Evolutionary conservation across 495 filamentous ascomycete species (phyloP), one percentile per base, ranked within the genome.

Genomic region (Trichodelitschia bisporula): DNA sequence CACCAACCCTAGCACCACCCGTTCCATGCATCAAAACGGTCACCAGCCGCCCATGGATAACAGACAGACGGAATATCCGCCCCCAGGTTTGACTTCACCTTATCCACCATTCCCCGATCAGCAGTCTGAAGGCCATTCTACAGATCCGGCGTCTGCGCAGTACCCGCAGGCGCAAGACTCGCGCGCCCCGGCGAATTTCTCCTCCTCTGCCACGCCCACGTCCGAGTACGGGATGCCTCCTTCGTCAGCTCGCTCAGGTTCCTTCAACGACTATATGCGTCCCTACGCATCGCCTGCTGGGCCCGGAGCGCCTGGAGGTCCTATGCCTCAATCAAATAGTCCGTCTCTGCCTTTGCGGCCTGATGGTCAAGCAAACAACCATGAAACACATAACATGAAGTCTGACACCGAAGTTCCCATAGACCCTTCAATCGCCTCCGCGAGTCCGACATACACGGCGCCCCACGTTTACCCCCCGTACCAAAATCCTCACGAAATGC

Each of bases 291-390:
- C 68, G 41, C 59, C 73, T 35, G 69, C 65, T 61, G 72, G 66
- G 46, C 70, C 73, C 45, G 61, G 62, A 50, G 69, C 62, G 53
- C 66, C 61, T 60, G 69, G 71, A 58, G 76, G 15, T 6, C 71
- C 69, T 70, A 92, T 91, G 84, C 77, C 79, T 64, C 77, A 90
- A 75, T 60, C 78, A 72, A 71, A 74, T 73, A 92, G 80, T 92
- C 75, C 77, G 80, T 89, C 75, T 52, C 65, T 72, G 61, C 63
- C 66, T 66, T 59, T 73, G 58, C 63, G 6, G n/a, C 29, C 65
- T 61, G 67, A 74, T 72, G 69, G 65, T 54, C 64, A 66, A 55
- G 61, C 64, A 62, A 64, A 74, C 56, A 61, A 61, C 58, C 56
- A 61, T 53, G 57, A 54, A 45, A 57, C 62, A 45, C 57, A 68